Base-by-base conservation (phyloP, 495 filamentous ascomycete species). In the Endocarpon pusillum region DNA sequence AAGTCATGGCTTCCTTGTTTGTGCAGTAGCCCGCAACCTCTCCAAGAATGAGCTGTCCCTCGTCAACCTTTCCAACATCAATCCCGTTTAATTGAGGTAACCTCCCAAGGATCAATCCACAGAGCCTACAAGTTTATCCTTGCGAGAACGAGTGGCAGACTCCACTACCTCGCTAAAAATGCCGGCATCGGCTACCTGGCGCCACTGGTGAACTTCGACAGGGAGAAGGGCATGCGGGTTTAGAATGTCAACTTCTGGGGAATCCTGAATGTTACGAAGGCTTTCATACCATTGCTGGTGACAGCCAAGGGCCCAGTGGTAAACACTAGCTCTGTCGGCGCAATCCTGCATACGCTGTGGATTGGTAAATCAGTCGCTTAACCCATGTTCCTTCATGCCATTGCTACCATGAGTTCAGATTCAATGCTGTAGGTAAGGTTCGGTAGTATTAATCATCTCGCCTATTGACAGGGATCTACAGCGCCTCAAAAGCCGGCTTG, bases 251-350 rank as follows among this genome's bases (percentile, higher is more conserved):
- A 57, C 37, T 22, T 57, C 22, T 56, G 44, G 46, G 46, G 42
- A 1, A 21, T 22, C 19, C 9, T 54, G 14, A 26, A 29, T 4
- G 35, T 41, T 12, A 32, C 44, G 2, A 37, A 51, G 33, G 38
- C 16, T 16, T 38, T 43, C 21, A 21, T 20, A 9, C 17, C 19
- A 19, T 14, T 46, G 10, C 28, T 47, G 2, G 30, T 42, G n/a
- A 23, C 15, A 10, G 21, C 24, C 16, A 20, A 21, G n/a, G 43
- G 43, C 11, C 18, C 28, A 8, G 34, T 44, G 10, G 35, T 46
- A n/a, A 46, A 46, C 24, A 61, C 67, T 34, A 57, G 59, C 9
- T 64, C 61, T 1, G 53, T 66, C 4, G 57, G 62, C 14, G 58
- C 61, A 19, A 35, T 60, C 30, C 55, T 57, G 15, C 50, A 52